Evolutionary conservation across 768 basidiomycete species (phyloP), one percentile per base, ranked within the genome.

Genomic region (Boletus rufocinnamomeus): DNA sequence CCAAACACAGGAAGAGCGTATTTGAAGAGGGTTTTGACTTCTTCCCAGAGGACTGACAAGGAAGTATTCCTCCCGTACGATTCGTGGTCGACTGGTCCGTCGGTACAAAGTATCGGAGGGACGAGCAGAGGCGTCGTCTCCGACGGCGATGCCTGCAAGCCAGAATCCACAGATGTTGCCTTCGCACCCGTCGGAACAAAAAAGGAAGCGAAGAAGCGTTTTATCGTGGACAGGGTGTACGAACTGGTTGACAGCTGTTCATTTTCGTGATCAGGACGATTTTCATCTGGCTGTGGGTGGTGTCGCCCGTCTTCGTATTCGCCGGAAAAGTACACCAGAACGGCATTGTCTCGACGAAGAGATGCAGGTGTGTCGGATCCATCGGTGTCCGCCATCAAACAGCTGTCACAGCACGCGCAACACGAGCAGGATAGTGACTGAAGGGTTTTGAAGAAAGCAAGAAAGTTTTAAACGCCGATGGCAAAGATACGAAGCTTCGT

Each of bases 1-100:
- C 84, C 82, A 65, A 88, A 88, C 35, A 92, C 86, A 10, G 90
- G 90, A 23, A 89, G 66, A 6, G 89, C 82, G 70, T 88, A 93
- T 72, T 79, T 83, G 5, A 79, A 57, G 11, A 92, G 76, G 27
- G 85, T 85, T 43, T 46, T 58, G 10, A 37, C 16, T n/a, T 66
- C 65, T 32, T 56, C 21, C 38, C 50, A 41, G 38, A 56, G 60
- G 16, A 40, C 25, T 2, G 37, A 43, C 37, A 27, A 56, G 21
- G 52, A 32, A 9, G n/a, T 52, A n/a, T 40, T 71, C 71, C 16
- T 71, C 63, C 32, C 62, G 60, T 75, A 9, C 2, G n/a, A 16
- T 23, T 30, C 72, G 1, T 74, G 66, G 63, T 86, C 82, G 34
- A 53, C 34, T 19, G 30, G 10, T 14, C 21, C 28, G 13, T 80